A percentile compares a stretch with the other conserved stretches of the same genome.
phyloP scores from a whole-genome alignment of 257 asterid genomes.

The Petrea volubilis region DNA sequence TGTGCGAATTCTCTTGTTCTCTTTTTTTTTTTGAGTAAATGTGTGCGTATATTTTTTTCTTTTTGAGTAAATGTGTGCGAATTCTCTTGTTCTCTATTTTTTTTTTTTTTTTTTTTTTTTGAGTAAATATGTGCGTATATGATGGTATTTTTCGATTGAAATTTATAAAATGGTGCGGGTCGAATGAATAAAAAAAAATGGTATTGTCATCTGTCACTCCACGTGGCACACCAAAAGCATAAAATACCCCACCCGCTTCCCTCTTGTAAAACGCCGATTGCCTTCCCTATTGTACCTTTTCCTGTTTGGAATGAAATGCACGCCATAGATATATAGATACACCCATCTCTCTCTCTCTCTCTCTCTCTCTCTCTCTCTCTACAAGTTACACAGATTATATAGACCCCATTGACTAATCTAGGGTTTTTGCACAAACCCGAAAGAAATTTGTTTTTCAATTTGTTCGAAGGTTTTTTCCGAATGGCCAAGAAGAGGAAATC shows the following conservation, averaged over 20 bases:
- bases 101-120: too few relatives aligned
- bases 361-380: not conserved
- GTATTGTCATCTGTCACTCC: slow-evolving; percentile 1
- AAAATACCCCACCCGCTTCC: not conserved
- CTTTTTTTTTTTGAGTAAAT: too few relatives aligned
- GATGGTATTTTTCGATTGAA: too few relatives aligned
- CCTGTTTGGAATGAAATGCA: slow-evolving; percentile 14
- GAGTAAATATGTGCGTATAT: too few relatives aligned
- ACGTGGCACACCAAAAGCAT: slow-evolving; percentile 21
- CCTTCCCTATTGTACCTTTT: slow-evolving; percentile 1
- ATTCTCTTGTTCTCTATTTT: too few relatives aligned
- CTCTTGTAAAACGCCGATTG: not conserved
- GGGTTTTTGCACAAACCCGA: slow-evolving; percentile 26
- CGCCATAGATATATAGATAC: slow-evolving; percentile 23
- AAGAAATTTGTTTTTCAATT: not conserved
- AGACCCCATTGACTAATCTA: slow-evolving; percentile 15
- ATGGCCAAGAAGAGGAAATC: slow-evolving; percentile 96
- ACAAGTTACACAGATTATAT: too few relatives aligned
- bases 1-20: too few relatives aligned
- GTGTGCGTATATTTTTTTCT: too few relatives aligned
- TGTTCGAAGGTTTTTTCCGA: not conserved
- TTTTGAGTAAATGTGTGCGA: too few relatives aligned
- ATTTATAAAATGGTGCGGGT: too few relatives aligned
- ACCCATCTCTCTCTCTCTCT: not conserved
- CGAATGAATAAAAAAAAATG: not conserved